Evolutionary conservation across 2,329 filamentous ascomycete genomes (phyloP), one percentile per base, ranked within the genome.

Genomic region (Apiospora kogelbergensis): DNA sequence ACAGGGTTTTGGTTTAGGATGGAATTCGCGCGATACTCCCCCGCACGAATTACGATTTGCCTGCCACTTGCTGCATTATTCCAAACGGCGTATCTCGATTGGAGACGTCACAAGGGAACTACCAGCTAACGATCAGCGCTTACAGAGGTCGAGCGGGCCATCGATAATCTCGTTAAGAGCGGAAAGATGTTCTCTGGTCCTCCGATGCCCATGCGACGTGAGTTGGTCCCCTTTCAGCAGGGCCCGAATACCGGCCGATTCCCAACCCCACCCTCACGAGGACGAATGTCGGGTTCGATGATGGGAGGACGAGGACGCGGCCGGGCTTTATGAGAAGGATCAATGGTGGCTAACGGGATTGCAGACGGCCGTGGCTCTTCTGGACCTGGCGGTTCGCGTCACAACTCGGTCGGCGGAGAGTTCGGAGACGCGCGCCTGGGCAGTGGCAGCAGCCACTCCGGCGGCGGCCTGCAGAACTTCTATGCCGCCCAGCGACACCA

Each of bases 81-180:
- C 15, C 17, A 60, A 30, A 30, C 53, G 53, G 53, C 37, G 53
- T 60, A 30, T 30, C 30, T 60, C 17, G 30, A 20, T 37, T 33
- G 20, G 30, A 37, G 53, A 60, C 20, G 53, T 60, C 20, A 60
- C n/a, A 53, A 60, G 68, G 66, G 70, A 66, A 37, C 26, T 66
- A 33, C 7, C 63, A 69, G 70, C 79, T 80, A 70, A 81, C 74
- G 40, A 67, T 67, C 69, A 72, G 48, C 33, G 63, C 72, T 46
- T 73, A 66, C 78, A 97, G 96, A 99, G 89, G 94, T 99, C 76
- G 96, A 98, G 74, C 92, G 95, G 79, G 95, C 95, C 74, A 90
- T 95, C 77, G 96, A 98, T 78, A 98, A 98, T 81, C 88, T 99
- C 71, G 88, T 95, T 78, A 98, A 98, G 88, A 97, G 95, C 80